These are phyloP conservation scores for Neonectria sp. DNA, from an alignment of 2,329 filamentous ascomycete genomes.

Conservation along the genomic window DNA sequence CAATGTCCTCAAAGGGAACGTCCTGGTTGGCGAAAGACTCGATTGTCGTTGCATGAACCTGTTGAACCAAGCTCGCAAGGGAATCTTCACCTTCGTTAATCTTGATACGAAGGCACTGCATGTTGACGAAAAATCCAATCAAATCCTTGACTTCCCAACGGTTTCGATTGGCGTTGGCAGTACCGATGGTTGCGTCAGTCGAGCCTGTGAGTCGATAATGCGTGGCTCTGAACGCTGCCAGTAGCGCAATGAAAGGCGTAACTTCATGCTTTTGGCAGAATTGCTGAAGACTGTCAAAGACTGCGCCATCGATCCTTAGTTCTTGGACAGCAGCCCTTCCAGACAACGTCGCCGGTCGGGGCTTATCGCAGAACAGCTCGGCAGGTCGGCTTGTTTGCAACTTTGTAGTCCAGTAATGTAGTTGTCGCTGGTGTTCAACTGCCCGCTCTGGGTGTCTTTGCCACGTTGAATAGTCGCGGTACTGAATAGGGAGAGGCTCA, in stretches of 20 bases:
- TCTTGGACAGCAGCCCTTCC: slow-evolving; percentile 26
- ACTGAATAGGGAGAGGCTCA: slow-evolving; percentile 41
- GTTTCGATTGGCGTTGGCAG: slow-evolving; percentile 29
- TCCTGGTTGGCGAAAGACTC: slow-evolving; percentile 42
- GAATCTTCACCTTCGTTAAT: slow-evolving; percentile 22
- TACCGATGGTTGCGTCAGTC: slow-evolving; percentile 38
- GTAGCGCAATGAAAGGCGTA: slow-evolving; percentile 20
- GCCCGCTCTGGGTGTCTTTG: background rate
- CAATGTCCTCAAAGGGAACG: slow-evolving; percentile 40
- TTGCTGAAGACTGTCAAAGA: slow-evolving; percentile 23
- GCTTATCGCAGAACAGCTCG: slow-evolving; percentile 24
- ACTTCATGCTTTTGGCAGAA: slow-evolving; percentile 30
- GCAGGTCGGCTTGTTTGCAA: slow-evolving; percentile 28
- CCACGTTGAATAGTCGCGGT: slow-evolving; percentile 40
- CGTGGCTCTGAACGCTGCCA: slow-evolving; percentile 42
- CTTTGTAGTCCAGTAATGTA: slow-evolving; percentile 26
- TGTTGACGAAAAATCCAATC: slow-evolving; percentile 48
- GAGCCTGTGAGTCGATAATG: slow-evolving; percentile 45
- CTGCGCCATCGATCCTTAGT: slow-evolving; percentile 23
- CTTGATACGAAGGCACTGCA: slow-evolving; percentile 38
- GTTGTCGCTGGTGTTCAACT: slow-evolving; percentile 15
- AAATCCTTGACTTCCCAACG: slow-evolving; percentile 35
- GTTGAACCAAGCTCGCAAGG: slow-evolving; percentile 35
- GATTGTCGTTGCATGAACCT: slow-evolving; percentile 29
- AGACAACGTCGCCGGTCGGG: slow-evolving; percentile 30